Percentiles rank a stretch among this genome's conserved stretches.
These are phyloP conservation scores for Boletellus sp. DNA, from an alignment of 1,284 basidiomycete genomes.

Conservation along the genomic window DNA sequence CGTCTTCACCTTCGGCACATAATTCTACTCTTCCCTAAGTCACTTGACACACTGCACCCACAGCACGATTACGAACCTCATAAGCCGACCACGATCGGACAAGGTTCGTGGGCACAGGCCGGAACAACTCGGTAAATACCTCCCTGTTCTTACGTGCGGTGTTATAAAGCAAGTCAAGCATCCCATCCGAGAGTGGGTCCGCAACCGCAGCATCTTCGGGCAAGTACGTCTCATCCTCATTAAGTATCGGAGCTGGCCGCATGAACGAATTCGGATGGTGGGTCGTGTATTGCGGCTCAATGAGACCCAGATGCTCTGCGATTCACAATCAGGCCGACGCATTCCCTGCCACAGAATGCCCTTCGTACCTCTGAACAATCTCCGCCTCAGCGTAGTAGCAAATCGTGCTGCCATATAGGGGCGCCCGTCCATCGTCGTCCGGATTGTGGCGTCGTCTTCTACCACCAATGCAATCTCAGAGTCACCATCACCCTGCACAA, in stretches of 20 bases:
- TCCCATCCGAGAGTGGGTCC: conserved; percentile 73
- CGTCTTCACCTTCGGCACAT: conserved; percentile 71
- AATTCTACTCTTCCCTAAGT: conserved; percentile 44
- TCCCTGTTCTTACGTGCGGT: conserved; percentile 80
- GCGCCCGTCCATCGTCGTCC: conserved; percentile 76
- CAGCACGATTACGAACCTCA: conserved; percentile 46
- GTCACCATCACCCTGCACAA: conserved; percentile 76
- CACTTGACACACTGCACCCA: background rate
- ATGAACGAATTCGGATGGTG: conserved; percentile 59
- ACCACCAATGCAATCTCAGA: conserved; percentile 91
- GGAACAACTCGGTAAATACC: conserved; percentile 80
- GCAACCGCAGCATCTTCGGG: conserved; percentile 66
- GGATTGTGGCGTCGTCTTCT: conserved; percentile 80
- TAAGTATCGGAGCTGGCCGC: conserved; percentile 71
- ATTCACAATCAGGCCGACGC: conserved; percentile 5
- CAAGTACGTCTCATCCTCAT: conserved; percentile 60
- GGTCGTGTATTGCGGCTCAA: conserved; percentile 56
- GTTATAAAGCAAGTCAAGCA: conserved; percentile 60
- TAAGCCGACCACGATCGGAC: conserved; percentile 78
- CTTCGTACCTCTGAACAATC: conserved; percentile 65
- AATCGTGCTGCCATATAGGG: conserved; percentile 69
- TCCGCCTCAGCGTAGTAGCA: conserved; percentile 73
- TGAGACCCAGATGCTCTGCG: conserved; percentile 83
- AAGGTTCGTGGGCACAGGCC: conserved; percentile 77
- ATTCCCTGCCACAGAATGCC: background rate